Conservation (phyloP, 2,329 filamentous ascomycete species). For the Gnomoniopsis sp. region DNA sequence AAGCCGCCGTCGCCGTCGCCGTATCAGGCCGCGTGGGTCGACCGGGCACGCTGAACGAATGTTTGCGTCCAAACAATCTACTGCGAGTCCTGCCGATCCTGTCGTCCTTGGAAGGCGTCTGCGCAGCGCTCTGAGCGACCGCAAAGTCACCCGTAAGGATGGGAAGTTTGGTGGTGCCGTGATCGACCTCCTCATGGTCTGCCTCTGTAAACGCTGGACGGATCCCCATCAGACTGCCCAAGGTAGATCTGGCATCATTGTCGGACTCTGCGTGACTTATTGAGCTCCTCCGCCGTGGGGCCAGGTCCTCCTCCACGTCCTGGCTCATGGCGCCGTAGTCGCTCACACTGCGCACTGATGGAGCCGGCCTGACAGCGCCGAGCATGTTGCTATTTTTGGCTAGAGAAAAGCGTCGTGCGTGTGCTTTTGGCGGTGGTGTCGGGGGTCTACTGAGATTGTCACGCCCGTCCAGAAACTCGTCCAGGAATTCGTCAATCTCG, state of each 20-base stretch:
- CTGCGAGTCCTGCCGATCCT: background rate
- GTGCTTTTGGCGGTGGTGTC: conserved; percentile 26
- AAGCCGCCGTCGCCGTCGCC: too few species aligned
- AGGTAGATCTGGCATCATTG: conserved; percentile 11
- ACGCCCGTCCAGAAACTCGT: conserved; percentile 19
- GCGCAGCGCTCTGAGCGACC: background rate
- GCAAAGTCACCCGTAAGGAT: conserved; percentile 2
- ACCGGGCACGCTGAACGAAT: conserved; percentile 14
- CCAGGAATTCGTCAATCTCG: conserved; percentile 28
- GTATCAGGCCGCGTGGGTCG: conserved; percentile 5
- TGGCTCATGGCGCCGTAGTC: conserved; percentile 8
- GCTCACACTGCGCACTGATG: conserved; percentile 11
- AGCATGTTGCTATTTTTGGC: background rate
- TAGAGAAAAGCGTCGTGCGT: conserved; percentile 16
- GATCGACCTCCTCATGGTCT: background rate
- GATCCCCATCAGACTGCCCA: conserved; percentile 12
- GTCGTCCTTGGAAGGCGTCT: background rate
- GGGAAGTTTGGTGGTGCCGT: background rate
- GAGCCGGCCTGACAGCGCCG: background rate
- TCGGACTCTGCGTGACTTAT: conserved; percentile 11
- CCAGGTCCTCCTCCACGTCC: conserved; percentile 12
- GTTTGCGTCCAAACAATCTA: conserved; percentile 12
- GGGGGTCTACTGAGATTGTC: conserved; percentile 23
- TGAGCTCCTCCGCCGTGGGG: conserved; percentile 9
- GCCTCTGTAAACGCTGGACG: background rate